Base-by-base conservation (phyloP, 75 land plant genomes). In the Selaginella moellendorffii region DNA sequence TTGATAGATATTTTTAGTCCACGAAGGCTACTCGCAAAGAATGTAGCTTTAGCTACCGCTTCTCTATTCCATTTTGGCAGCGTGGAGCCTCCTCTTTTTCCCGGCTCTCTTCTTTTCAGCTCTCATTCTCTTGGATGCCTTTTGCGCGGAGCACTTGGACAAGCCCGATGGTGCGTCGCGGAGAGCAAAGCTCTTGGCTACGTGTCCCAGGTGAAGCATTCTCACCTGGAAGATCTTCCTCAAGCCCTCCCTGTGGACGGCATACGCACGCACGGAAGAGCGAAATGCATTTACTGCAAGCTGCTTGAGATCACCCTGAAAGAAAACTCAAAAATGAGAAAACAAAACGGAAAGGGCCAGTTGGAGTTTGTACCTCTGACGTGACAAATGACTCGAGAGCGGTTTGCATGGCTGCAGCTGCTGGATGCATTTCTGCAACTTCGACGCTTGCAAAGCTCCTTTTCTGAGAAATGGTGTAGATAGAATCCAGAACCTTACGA, bases 251-350 rank as follows among this genome's bases (percentile, higher is more conserved):
- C 84, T 76, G 67, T 93, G 90, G 8, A 95, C 90, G 9, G 87
- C 73, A 67, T 93, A 93, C 62, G 98, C 98, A 64, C 98, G 84
- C 0, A 85, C 83, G 82, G 85, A 93, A 26, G 98, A 83, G 72
- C 90, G 76, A 65, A 93, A 93, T 12, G 96, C 90, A 68, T 89
- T 79, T 61, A 78, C 74, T 14, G 96, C 90, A 20, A 93, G 69
- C 18, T 80, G 65, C 66, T 76, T 81, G 72, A 85, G 53, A 31
- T 56, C 71, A 17, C 62, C 64, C 91, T 87, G 76, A 20, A n/a
- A n/a, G n/a, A n/a, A n/a, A n/a, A n/a, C n/a, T n/a, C n/a, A n/a
- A n/a, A n/a, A n/a, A n/a, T n/a, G n/a, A n/a, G n/a, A n/a, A n/a
- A n/a, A n/a, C n/a, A n/a, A n/a, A n/a, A n/a, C n/a, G n/a, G n/a